Evolutionary conservation across 192 early-diverging fungal genomes (phyloP).

Genomic region (Allomyces javanicus): DNA sequence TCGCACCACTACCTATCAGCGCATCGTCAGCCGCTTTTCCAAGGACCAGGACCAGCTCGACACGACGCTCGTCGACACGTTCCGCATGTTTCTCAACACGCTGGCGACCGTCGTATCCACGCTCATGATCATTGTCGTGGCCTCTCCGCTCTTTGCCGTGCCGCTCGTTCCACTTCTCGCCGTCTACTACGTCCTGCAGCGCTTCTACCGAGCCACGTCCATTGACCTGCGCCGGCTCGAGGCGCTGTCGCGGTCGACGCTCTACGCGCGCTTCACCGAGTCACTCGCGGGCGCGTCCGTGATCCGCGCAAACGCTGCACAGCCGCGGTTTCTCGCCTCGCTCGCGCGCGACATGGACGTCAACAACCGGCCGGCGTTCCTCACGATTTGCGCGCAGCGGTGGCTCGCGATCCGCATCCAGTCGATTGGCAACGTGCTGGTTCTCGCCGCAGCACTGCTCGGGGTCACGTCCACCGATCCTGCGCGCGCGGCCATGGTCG

Average conservation of each 20-base stretch:
- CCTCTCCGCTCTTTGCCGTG: constrained; percentile 3
- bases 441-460: constrained; percentile 56
- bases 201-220: no score
- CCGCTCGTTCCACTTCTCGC: no score
- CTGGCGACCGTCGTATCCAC: constrained; percentile 31
- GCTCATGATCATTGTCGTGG: constrained; percentile 31
- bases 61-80: constrained; percentile 39
- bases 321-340: constrained; percentile 44
- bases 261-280: constrained; percentile 69
- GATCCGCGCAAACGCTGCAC: constrained; percentile 69
- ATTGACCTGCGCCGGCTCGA: constrained; percentile 25
- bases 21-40: constrained; percentile 38
- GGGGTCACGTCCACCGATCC: constrained; percentile 36
- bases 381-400: constrained; percentile 48
- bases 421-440: constrained; percentile 46
- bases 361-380: constrained; percentile 63
- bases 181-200: no score
- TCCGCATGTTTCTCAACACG: constrained; percentile 39
- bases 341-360: constrained; percentile 25
- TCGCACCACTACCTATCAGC: not conserved
- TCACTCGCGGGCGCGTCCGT: constrained; percentile 58
- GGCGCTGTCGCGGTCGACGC: constrained; percentile 57
- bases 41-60: constrained; percentile 49
- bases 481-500: constrained; percentile 44
- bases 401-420: constrained; percentile 66